Conservation (phyloP, 371 early-diverging fungal species). For the Blakeslea trispora region DNA sequence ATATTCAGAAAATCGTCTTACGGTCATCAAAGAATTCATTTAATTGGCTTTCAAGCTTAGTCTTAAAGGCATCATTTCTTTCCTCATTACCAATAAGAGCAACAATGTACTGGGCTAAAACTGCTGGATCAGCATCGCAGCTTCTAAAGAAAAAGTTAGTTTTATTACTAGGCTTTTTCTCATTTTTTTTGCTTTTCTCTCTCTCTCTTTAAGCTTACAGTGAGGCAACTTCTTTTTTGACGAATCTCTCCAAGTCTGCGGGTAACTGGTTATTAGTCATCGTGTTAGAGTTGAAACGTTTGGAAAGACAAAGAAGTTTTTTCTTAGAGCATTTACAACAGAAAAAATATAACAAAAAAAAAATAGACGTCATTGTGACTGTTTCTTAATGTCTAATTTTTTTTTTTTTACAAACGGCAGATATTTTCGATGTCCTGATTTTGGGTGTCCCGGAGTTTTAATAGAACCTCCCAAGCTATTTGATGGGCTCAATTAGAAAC, state of each 20-base stretch:
- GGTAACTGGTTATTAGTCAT: constrained; percentile 23
- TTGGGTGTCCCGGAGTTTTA: too few species aligned
- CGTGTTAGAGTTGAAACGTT: neutral
- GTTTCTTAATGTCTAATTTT: neutral
- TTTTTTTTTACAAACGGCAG: neutral
- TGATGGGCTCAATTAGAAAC: too few species aligned
- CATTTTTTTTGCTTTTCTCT: too few species aligned
- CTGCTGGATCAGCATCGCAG: constrained; percentile 79
- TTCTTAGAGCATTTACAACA: neutral
- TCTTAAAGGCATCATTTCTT: constrained; percentile 35
- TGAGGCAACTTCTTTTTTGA: constrained; percentile 48
- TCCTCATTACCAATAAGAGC: constrained; percentile 76
- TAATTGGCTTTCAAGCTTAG: constrained; percentile 45
- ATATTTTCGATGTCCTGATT: too few species aligned
- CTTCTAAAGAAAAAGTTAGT: constrained; percentile 33
- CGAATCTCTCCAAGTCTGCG: constrained; percentile 47
- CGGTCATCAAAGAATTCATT: constrained; percentile 63
- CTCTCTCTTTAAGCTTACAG: constrained; percentile 48
- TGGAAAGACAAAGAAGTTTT: neutral
- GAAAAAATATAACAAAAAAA: too few species aligned
- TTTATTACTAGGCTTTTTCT: neutral
- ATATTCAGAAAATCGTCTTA: constrained; percentile 31
- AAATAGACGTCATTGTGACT: too few species aligned
- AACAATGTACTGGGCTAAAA: constrained; percentile 79
- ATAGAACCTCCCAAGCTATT: too few species aligned